Evolutionary conservation across 805 yeast genomes (phyloP).

Genomic region (Candida odintsovae): DNA sequence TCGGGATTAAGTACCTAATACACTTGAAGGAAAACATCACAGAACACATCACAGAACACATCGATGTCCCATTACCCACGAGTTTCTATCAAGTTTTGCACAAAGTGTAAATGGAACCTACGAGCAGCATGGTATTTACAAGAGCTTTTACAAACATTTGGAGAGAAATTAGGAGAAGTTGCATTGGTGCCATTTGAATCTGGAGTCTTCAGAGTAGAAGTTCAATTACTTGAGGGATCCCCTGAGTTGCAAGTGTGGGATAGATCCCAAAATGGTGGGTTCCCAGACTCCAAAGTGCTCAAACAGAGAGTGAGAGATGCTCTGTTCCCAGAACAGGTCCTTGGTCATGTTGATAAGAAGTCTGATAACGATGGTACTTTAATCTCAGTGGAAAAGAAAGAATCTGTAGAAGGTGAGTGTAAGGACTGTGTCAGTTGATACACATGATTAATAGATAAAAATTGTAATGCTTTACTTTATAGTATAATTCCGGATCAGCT

Average conservation of each 20-base stretch:
- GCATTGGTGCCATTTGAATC: slow-evolving; percentile 40
- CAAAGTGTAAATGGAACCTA: slow-evolving; percentile 82
- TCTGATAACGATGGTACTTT: slow-evolving; percentile 17
- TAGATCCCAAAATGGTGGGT: slow-evolving; percentile 59
- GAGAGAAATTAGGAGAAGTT: slow-evolving; percentile 48
- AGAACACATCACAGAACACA: too few species aligned
- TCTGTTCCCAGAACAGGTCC: slow-evolving; percentile 44
- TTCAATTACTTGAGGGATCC: slow-evolving; percentile 31
- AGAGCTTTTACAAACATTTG: slow-evolving; percentile 81
- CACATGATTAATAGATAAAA: too few species aligned
- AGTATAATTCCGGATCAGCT: too few species aligned
- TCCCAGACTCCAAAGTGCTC: slow-evolving; percentile 79
- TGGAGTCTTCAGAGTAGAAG: slow-evolving; percentile 58
- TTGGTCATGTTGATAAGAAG: slow-evolving; percentile 60
- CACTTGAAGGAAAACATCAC: too few species aligned
- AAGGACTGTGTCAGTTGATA: slow-evolving; percentile 12
- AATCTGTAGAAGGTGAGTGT: slow-evolving; percentile 5
- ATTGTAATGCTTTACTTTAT: too few species aligned
- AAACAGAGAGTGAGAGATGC: slow-evolving; percentile 60
- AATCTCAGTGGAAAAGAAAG: slow-evolving; percentile 1
- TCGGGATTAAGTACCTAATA: too few species aligned
- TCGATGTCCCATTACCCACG: slow-evolving; percentile 52
- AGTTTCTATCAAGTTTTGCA: slow-evolving; percentile 69
- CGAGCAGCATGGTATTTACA: slow-evolving; percentile 86
- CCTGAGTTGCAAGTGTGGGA: slow-evolving; percentile 48